phyloP scores from a whole-genome alignment of 2,329 filamentous ascomycete genomes.

The Aspergillus latus region DNA sequence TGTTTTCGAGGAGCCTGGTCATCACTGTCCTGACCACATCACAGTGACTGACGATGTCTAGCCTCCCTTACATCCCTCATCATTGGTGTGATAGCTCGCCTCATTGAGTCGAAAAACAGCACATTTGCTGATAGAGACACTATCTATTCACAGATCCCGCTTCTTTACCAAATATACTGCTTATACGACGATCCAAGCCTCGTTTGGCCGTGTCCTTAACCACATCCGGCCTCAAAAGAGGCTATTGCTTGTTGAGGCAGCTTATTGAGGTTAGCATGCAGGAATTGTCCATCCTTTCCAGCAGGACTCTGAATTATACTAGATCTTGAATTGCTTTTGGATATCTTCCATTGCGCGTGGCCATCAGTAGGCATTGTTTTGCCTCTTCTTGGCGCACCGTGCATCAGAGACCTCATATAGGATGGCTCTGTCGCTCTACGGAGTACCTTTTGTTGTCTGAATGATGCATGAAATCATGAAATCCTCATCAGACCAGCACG shows the following conservation, averaged over 20 bases:
- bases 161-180: no score
- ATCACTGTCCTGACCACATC: neutral
- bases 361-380: neutral
- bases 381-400: neutral
- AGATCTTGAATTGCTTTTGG: neutral
- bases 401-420: conserved; percentile 5
- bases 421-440: neutral
- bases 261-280: conserved; percentile 19
- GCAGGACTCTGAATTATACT: neutral
- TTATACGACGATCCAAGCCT: no score
- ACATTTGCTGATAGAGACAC: no score
- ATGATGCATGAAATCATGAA: conserved; percentile 18
- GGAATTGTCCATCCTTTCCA: conserved; percentile 1
- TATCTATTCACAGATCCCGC: no score
- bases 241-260: neutral
- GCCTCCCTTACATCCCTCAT: neutral
- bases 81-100: neutral
- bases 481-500: conserved; percentile 9
- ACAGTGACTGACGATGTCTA: neutral
- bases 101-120: no score
- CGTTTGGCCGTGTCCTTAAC: no score
- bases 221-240: neutral
- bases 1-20: neutral
- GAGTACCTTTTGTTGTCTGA: neutral
- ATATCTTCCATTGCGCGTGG: neutral